Base-by-base conservation (phyloP, 1,284 basidiomycete species). In the Fomitopsis pinicola region DNA sequence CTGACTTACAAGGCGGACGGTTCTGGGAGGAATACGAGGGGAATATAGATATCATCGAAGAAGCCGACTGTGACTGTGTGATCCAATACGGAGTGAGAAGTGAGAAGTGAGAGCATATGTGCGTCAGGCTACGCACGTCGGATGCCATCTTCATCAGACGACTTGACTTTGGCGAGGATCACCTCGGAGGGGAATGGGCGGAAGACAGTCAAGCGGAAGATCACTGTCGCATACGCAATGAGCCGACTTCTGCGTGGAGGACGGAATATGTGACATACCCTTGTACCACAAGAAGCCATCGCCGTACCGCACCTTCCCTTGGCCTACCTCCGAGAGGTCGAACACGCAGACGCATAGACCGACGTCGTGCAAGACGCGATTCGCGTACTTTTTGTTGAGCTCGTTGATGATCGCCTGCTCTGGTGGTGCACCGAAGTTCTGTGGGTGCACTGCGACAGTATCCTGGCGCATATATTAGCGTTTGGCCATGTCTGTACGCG, bases 221-320 rank as follows among this genome's bases (percentile, higher is more conserved):
- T 84, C n/a, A 92, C 95, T 95, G 71, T 17, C 44, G 8, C 33
- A n/a, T 38, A 35, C 12, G 4, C 15, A 33, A 5, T 58, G 15
- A 48, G 19, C 10, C 2, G 26, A 6, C 2, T 44, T 59, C 38
- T 46, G 38, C 48, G 19, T 30, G 44, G 28, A 14, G n/a, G n/a
- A 26, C n/a, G 26, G 17, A 30, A 10, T 35, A 33, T 6, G 26
- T 50, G 59, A 72, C 84, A 67, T 60, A 94, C 95, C 86, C 81
- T 93, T 94, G 73, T 98, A 95, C 88, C 94, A 98, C 70, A 97
- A 79, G 72, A 89, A 89, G 0, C 97, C 97, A 74, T 99, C 97
- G 0, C 96, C 96, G 73, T 97, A 97, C 33, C 95, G 83, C 10
- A 98, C 89, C 65, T 91, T 95, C 2, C 97, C 97, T 71, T 98